phyloP scores from a whole-genome alignment of 1,139 yeast species.

The Hyphopichia wangnamkhiaoensis region DNA sequence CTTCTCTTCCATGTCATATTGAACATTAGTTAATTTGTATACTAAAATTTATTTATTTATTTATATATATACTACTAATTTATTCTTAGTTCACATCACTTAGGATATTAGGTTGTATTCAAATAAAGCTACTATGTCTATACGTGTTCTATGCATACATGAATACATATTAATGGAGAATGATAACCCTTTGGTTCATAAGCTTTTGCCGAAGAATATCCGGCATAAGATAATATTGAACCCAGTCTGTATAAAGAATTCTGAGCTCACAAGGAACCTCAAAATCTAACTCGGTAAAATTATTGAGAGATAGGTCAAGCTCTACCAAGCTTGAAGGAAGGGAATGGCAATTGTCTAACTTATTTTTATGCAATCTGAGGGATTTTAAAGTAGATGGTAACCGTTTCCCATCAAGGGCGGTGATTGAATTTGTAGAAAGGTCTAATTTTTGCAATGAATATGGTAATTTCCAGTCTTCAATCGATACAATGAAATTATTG shows the following conservation, averaged over 20 bases:
- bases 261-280: constrained; percentile 4
- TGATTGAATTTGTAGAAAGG: constrained; percentile 6
- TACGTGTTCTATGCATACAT: neutral
- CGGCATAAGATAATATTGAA: constrained; percentile 3
- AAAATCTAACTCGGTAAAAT: constrained; percentile 6
- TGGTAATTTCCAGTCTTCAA: constrained; percentile 6
- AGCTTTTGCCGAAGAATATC: neutral
- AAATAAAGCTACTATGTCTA: neutral
- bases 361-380: constrained; percentile 5
- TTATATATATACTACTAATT: neutral
- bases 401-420: neutral
- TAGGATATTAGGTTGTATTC: no score
- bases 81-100: no score
- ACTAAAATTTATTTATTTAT: constrained; percentile 1
- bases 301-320: constrained; percentile 6
- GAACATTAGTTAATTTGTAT: neutral
- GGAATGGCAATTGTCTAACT: constrained; percentile 3
- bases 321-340: constrained; percentile 5
- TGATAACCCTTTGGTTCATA: constrained; percentile 2
- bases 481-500: constrained; percentile 2
- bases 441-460: constrained; percentile 2
- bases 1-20: no score
- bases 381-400: constrained; percentile 4
- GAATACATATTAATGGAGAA: neutral
- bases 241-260: constrained; percentile 5